Base-by-base conservation (phyloP, 1,284 basidiomycete genomes). In the Marasmius sp. region DNA sequence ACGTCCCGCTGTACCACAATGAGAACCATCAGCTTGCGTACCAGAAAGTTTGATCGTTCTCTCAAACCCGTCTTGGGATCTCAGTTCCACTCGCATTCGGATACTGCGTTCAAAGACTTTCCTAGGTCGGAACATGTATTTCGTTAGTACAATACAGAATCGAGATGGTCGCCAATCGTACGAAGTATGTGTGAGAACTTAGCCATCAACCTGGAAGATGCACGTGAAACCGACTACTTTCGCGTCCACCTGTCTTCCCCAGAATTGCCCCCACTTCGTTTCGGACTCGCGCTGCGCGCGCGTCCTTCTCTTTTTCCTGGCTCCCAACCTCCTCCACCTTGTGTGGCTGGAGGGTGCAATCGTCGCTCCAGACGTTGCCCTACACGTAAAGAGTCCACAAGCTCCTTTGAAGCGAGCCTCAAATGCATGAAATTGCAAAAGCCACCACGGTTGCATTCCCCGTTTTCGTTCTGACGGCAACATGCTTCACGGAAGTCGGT, bases 391-490 rank as follows among this genome's bases (percentile, higher is more conserved):
- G 90, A 87, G 48, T 84, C 85, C 1, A 95, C 89, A 8, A 97
- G 85, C 6, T 91, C 86, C 70, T 90, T 88, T 43, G 92, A 92
- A 33, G 94, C 93, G 43, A 95, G 85, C 33, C 94, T 87, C 33
- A 98, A 80, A 79, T 99, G 97, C 95, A 98, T 98, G 73, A 99
- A 99, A 77, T 99, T 99, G 80, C 97, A 99, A 79, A 98, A 96
- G 1, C 95, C 95, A 58, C 95, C 95, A 58, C 95, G 88, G 71
- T 95, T 95, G 74, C 95, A 97, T 77, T 98, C 95, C 10, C 97
- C 96, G 68, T 97, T 92, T 75, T 98, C 95, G 70, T 98, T 98
- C 76, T 99, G 97, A 53, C 97, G 85, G 76, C 97, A 99, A 75
- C 97, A 99, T 0, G 97, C 97, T 79, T 99, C 97, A 58, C 97